Evolutionary conservation across 1,284 basidiomycete genomes (phyloP).

Genomic region (Xerocomus amazonicus): DNA sequence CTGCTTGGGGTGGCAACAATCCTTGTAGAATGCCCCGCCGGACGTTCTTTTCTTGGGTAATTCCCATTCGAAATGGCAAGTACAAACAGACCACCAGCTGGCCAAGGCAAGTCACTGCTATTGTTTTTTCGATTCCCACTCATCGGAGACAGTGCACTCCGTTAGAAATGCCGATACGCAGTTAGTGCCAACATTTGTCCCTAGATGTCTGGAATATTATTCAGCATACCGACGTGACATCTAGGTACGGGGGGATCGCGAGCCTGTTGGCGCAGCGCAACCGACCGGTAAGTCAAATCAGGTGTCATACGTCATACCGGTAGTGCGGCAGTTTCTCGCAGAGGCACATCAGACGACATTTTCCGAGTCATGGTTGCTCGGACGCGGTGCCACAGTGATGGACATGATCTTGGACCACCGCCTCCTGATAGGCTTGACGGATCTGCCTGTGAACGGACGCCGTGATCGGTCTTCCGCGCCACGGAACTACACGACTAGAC

Average conservation of each 20-base stretch:
- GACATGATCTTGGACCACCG: constrained; percentile 38
- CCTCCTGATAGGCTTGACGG: constrained; percentile 9
- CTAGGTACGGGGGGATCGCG: background rate
- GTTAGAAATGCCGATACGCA: background rate
- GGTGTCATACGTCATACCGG: background rate
- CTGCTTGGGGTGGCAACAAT: constrained; percentile 5
- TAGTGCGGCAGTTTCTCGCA: constrained; percentile 23
- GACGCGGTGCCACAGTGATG: constrained; percentile 35
- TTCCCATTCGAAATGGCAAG: constrained; percentile 11
- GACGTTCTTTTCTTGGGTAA: background rate
- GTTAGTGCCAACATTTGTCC: constrained; percentile 7
- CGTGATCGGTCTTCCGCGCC: constrained; percentile 7
- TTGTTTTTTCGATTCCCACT: constrained; percentile 17
- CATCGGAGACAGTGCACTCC: constrained; percentile 6
- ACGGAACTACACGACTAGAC: constrained; percentile 30
- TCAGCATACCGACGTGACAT: constrained; percentile 9
- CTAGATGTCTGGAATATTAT: background rate
- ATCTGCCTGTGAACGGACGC: constrained; percentile 8
- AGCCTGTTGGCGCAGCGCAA: background rate
- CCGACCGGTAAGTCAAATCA: background rate
- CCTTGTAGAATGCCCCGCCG: constrained; percentile 9
- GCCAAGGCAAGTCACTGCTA: constrained; percentile 21
- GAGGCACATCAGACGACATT: constrained; percentile 29
- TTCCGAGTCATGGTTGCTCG: constrained; percentile 22
- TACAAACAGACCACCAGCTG: constrained; percentile 9